Percentiles rank a stretch among this genome's conserved stretches.
Conservation (phyloP, 73 alveolate genomes). For the Paramecium biaurelia region DNA sequence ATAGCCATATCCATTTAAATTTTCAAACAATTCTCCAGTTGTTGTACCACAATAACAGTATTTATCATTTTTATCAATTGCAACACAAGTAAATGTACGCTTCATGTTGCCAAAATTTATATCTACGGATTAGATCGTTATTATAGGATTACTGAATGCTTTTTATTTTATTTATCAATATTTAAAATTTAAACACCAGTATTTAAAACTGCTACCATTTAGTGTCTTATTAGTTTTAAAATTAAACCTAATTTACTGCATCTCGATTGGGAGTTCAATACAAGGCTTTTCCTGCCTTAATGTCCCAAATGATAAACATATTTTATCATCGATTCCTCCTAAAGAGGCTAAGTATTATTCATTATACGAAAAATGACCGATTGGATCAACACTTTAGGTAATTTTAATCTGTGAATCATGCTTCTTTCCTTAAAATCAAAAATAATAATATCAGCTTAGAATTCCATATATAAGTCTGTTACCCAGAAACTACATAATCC, state of each 20-base stretch:
- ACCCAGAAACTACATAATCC: conserved; percentile 87
- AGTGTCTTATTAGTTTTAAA: conserved; percentile 81
- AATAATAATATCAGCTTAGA: conserved; percentile 92
- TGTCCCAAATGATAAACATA: conserved; percentile 91
- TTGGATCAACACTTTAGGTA: conserved; percentile 92
- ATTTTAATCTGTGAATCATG: conserved; percentile 85
- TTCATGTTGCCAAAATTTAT: conserved; percentile 88
- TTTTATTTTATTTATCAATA: conserved; percentile 57
- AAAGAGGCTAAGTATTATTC: conserved; percentile 94
- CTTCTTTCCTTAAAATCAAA: conserved; percentile 95
- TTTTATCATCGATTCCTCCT: conserved; percentile 97
- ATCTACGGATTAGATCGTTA: conserved; percentile 66
- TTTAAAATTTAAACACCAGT: conserved; percentile 75
- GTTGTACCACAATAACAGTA: conserved; percentile 83
- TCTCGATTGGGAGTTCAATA: conserved; percentile 91
- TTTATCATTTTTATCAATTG: conserved; percentile 81
- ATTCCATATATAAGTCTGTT: conserved; percentile 90
- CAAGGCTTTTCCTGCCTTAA: conserved; percentile 89
- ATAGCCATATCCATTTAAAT: conserved; percentile 77
- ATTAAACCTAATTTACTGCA: conserved; percentile 78
- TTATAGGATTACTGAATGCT: neutral
- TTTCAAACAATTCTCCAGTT: conserved; percentile 92
- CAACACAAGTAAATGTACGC: conserved; percentile 79
- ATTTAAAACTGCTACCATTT: conserved; percentile 82
- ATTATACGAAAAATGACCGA: conserved; percentile 86